These are phyloP conservation scores for Boletus pseudopeckii DNA, from an alignment of 768 basidiomycete species.

Conservation along the genomic window DNA sequence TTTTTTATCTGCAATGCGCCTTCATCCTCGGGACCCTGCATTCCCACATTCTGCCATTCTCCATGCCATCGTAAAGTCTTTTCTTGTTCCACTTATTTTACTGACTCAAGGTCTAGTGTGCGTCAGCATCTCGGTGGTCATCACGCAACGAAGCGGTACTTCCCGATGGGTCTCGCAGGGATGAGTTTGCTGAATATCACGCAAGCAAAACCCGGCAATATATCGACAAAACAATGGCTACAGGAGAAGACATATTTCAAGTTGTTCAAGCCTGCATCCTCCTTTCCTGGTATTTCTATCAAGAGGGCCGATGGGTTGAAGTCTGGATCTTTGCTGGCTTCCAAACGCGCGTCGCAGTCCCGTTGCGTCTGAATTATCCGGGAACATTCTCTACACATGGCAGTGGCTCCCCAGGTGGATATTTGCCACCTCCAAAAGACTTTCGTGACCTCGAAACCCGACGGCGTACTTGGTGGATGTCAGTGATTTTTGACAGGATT, in stretches of 20 bases:
- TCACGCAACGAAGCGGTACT: conserved; percentile 62
- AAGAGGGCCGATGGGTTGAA: conserved; percentile 87
- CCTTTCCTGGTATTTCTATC: conserved; percentile 88
- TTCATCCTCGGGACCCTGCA: conserved; percentile 74
- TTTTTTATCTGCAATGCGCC: conserved; percentile 73
- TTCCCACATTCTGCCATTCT: conserved; percentile 90
- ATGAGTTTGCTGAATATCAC: conserved; percentile 84
- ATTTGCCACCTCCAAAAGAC: conserved; percentile 76
- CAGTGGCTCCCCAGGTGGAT: conserved; percentile 69
- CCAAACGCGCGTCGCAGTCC: conserved; percentile 77
- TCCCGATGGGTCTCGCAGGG: conserved; percentile 74
- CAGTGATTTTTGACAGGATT: conserved; percentile 81
- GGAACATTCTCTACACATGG: conserved; percentile 75
- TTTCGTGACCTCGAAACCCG: conserved; percentile 72
- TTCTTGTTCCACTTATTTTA: conserved; percentile 1
- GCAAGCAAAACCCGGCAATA: conserved; percentile 83
- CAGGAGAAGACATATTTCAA: conserved; percentile 79
- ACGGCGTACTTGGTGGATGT: conserved; percentile 90
- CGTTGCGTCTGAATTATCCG: conserved; percentile 80
- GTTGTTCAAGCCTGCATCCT: conserved; percentile 86
- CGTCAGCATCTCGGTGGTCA: conserved; percentile 80
- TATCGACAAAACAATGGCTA: conserved; percentile 89
- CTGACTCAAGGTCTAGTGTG: conserved; percentile 50
- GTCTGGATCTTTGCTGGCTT: conserved; percentile 90
- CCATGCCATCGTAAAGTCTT: conserved; percentile 74